These are phyloP conservation scores for Hsuehochloa calcarea DNA, from an alignment of 176 grass and related monocot genomes.

Conservation along the genomic window DNA sequence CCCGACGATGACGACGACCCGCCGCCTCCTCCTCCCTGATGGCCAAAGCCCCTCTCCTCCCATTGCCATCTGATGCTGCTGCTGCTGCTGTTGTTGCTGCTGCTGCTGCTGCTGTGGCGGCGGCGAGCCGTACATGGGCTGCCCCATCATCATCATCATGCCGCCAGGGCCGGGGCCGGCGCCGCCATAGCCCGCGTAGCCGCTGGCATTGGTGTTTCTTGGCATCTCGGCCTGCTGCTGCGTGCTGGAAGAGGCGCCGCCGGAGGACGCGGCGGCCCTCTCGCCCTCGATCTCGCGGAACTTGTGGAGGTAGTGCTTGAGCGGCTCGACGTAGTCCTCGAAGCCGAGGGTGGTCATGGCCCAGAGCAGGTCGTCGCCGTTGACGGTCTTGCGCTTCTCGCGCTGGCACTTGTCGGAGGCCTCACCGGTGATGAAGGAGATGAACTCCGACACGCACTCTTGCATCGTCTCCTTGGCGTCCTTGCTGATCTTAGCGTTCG, in stretches of 20 bases:
- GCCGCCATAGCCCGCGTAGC: slow-evolving; percentile 24
- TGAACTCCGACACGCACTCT: slow-evolving; percentile 99
- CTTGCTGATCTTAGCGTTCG: slow-evolving; percentile 98
- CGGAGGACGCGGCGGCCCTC: slow-evolving; percentile 32
- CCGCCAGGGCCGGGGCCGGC: slow-evolving; percentile 9
- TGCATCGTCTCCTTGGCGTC: slow-evolving; percentile 99
- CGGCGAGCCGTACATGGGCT: slow-evolving; percentile 58
- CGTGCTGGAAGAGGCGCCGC: not conserved
- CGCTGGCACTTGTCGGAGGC: no score
- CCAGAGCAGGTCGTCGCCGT: no score
- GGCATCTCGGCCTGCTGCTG: slow-evolving; percentile 13
- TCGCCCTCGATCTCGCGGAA: slow-evolving; percentile 96
- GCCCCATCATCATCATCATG: slow-evolving; percentile 65
- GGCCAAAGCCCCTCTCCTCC: slow-evolving; percentile 39
- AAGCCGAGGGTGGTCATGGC: no score
- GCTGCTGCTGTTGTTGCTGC: not conserved
- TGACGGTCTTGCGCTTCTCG: no score
- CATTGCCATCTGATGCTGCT: slow-evolving; percentile 47
- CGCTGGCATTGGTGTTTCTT: slow-evolving; percentile 25
- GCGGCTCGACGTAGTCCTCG: no score
- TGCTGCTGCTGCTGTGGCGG: not conserved
- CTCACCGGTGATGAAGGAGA: no score
- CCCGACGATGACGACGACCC: slow-evolving; percentile 42
- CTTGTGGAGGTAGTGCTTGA: slow-evolving; percentile 93
- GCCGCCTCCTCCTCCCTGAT: slow-evolving; percentile 18